Conservation (phyloP, 129 eudicot genomes). For the Escallonia herrerae region DNA sequence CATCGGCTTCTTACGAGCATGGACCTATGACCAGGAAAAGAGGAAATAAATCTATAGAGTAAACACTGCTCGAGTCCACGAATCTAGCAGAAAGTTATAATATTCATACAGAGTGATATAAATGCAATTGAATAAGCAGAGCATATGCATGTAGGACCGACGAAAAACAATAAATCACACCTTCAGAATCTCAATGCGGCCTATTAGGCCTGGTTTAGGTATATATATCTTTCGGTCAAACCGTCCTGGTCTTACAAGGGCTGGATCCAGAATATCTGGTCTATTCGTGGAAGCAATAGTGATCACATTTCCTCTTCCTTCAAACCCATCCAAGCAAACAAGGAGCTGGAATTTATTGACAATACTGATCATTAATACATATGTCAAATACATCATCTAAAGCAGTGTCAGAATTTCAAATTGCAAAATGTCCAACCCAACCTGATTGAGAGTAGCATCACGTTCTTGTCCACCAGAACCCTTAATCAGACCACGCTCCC, state of each 20-base stretch:
- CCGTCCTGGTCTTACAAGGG: constrained; percentile 96
- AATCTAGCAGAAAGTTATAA: not conserved
- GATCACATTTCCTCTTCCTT: constrained; percentile 96
- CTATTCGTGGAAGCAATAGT: constrained; percentile 98
- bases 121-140: not conserved
- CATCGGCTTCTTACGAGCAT: constrained; percentile 95
- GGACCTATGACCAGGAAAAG: constrained; percentile 48
- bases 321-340: constrained; percentile 94
- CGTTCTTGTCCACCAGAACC: constrained; percentile 99
- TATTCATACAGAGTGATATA: constrained; percentile 1
- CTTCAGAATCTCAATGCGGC: constrained; percentile 86
- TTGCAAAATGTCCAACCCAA: constrained; percentile 12
- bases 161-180: constrained; percentile 20
- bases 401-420: not conserved
- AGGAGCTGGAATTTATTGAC: constrained; percentile 61
- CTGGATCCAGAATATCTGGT: constrained; percentile 93
- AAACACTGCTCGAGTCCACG: not conserved
- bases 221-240: constrained; percentile 85
- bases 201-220: constrained; percentile 86
- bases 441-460: constrained; percentile 98
- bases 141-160: not conserved
- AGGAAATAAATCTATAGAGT: constrained; percentile 2
- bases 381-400: constrained; percentile 7
- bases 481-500: constrained; percentile 90
- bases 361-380: constrained; percentile 3